A percentile compares a stretch with the other conserved stretches of the same genome.
phyloP scores from a whole-genome alignment of 2,329 filamentous ascomycete genomes.

The Stromatinia cepivora region DNA sequence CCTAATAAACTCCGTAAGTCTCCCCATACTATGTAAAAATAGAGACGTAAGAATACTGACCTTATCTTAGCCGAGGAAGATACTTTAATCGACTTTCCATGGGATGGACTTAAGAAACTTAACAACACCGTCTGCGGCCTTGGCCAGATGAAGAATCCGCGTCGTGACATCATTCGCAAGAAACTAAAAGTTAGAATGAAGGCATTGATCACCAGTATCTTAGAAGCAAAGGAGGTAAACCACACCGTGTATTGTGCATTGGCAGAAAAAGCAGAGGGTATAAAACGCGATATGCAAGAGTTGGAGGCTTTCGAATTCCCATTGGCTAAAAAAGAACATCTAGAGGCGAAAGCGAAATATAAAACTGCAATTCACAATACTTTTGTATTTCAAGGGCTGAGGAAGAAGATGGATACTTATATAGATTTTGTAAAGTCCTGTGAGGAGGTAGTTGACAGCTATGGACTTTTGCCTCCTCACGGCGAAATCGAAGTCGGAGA shows the following conservation, averaged over 20 bases:
- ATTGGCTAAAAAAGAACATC: not conserved
- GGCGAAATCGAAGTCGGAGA: not conserved
- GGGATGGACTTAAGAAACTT: fast-evolving
- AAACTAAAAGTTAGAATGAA: too few species aligned
- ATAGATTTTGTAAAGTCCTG: not conserved
- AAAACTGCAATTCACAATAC: not conserved
- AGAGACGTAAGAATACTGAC: not conserved
- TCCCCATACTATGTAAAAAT: not conserved
- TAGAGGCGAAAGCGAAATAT: not conserved
- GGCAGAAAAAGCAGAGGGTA: too few species aligned
- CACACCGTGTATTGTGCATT: too few species aligned
- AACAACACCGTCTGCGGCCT: not conserved
- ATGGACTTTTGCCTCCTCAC: too few species aligned
- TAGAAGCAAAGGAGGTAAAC: too few species aligned
- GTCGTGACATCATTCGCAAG: not conserved
- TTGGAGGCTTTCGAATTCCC: too few species aligned
- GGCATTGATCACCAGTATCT: too few species aligned
- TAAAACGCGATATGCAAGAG: too few species aligned
- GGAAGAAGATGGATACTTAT: fast-evolving
- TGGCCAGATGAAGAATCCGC: not conserved
- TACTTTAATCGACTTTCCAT: not conserved
- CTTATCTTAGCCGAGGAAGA: not conserved
- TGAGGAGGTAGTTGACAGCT: not conserved
- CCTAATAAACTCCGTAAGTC: not conserved
- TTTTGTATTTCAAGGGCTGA: not conserved